Evolutionary conservation across 1,139 yeast genomes (phyloP).

Genomic region (Debaryomyces fabryi): DNA sequence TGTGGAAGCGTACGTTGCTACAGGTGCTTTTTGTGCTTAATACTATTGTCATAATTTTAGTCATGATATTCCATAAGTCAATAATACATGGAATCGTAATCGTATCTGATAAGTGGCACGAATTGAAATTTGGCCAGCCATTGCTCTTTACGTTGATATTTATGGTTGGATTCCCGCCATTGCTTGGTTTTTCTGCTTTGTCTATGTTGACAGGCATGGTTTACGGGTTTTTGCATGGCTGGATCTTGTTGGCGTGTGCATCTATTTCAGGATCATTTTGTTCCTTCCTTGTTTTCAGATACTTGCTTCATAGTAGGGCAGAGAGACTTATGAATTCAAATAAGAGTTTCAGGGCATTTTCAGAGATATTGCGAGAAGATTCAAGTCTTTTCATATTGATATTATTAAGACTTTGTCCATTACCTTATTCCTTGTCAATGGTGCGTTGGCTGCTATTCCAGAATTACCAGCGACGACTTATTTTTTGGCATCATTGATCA

Average conservation of each 20-base stretch:
- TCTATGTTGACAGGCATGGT: constrained; percentile 77
- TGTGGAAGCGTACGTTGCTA: constrained; percentile 17
- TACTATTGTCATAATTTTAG: constrained; percentile 27
- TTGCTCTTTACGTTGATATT: constrained; percentile 52
- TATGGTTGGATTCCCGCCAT: constrained; percentile 75
- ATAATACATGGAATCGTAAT: constrained; percentile 46
- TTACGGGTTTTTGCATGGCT: constrained; percentile 80
- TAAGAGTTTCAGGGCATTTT: constrained; percentile 71
- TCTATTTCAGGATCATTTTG: constrained; percentile 73
- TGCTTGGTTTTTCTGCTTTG: constrained; percentile 77
- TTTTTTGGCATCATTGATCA: constrained; percentile 67
- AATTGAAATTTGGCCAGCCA: constrained; percentile 52
- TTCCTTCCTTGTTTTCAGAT: constrained; percentile 71
- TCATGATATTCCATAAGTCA: constrained; percentile 50
- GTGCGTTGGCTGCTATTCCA: constrained; percentile 87
- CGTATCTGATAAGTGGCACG: constrained; percentile 49
- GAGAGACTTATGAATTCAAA: constrained; percentile 49
- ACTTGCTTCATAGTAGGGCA: constrained; percentile 61
- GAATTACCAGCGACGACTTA: constrained; percentile 65
- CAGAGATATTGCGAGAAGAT: constrained; percentile 69
- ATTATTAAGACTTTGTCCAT: constrained; percentile 81
- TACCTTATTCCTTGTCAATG: constrained; percentile 94
- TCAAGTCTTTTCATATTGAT: constrained; percentile 64
- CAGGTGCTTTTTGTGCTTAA: constrained; percentile 18
- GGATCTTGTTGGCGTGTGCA: constrained; percentile 72